A percentile compares a stretch with the other conserved stretches of the same genome.
Evolutionary conservation across 2,329 filamentous ascomycete genomes (phyloP).

Genomic region (Penicillium sp.): DNA sequence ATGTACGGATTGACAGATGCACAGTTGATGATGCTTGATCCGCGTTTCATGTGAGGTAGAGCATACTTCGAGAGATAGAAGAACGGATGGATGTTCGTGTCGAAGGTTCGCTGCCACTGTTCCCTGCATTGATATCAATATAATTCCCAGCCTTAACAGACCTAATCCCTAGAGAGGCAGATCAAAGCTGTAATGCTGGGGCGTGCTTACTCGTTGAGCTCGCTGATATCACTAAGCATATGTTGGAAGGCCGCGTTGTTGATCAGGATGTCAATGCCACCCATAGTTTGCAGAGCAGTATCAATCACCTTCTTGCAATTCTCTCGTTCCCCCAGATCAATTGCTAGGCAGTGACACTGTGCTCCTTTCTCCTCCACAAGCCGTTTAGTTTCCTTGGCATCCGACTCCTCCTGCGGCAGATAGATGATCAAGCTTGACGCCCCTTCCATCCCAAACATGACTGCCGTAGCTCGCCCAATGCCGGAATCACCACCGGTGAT

Average conservation of each 20-base stretch:
- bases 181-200: neutral
- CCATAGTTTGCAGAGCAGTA: conserved; percentile 65
- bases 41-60: conserved; percentile 72
- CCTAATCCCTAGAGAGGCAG: neutral
- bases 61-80: conserved; percentile 80
- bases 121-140: conserved; percentile 54
- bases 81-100: conserved; percentile 80
- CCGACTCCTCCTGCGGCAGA: conserved; percentile 72
- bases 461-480: conserved; percentile 73
- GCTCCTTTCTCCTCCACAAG: conserved; percentile 67
- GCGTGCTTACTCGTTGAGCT: conserved; percentile 64
- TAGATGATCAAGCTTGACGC: conserved; percentile 74
- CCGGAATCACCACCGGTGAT: conserved; percentile 82
- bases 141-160: too few relatives aligned
- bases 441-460: conserved; percentile 80
- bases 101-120: conserved; percentile 78
- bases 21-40: conserved; percentile 81
- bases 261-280: conserved; percentile 66
- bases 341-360: conserved; percentile 64
- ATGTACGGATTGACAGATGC: conserved; percentile 82
- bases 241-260: conserved; percentile 76
- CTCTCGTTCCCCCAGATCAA: conserved; percentile 65
- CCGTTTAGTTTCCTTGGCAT: conserved; percentile 73
- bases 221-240: conserved; percentile 70
- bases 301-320: conserved; percentile 73